A percentile compares a stretch with the other conserved stretches of the same genome.
phyloP scores from a whole-genome alignment of 2,329 filamentous ascomycete genomes.

The Fusarium sp. region DNA sequence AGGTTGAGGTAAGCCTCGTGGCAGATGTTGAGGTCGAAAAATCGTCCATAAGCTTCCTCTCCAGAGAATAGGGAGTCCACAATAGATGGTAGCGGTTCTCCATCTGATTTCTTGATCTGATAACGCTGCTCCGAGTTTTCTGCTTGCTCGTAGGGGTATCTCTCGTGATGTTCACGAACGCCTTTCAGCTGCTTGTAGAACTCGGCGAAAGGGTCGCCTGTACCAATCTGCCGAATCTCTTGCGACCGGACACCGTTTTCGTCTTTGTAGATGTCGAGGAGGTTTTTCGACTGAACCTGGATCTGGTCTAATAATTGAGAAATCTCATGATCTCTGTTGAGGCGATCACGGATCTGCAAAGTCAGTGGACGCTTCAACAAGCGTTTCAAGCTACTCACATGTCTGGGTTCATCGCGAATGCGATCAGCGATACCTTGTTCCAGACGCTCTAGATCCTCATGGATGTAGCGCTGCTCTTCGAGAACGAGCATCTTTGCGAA shows the following conservation, averaged over 20 bases:
- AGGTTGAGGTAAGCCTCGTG: conserved; percentile 94
- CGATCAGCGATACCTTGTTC: conserved; percentile 94
- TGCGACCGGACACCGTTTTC: conserved; percentile 73
- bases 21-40: conserved; percentile 84
- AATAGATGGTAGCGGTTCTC: conserved; percentile 70
- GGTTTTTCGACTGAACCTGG: conserved; percentile 81
- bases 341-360: conserved; percentile 80
- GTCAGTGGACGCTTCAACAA: conserved; percentile 26
- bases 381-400: conserved; percentile 64
- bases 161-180: conserved; percentile 87
- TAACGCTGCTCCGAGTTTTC: conserved; percentile 96
- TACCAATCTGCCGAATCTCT: conserved; percentile 85
- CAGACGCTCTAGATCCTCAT: conserved; percentile 95
- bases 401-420: conserved; percentile 86
- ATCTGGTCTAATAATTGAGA: conserved; percentile 87
- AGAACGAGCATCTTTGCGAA: conserved; percentile 75
- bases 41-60: conserved; percentile 92
- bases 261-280: conserved; percentile 87
- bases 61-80: conserved; percentile 95
- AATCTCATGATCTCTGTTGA: conserved; percentile 93
- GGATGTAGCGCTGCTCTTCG: conserved; percentile 92
- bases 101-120: conserved; percentile 72
- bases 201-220: conserved; percentile 86
- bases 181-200: conserved; percentile 87
- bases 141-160: conserved; percentile 92